Evolutionary conservation across 2,329 filamentous ascomycete genomes (phyloP).

Genomic region (Fusarium dimerum): DNA sequence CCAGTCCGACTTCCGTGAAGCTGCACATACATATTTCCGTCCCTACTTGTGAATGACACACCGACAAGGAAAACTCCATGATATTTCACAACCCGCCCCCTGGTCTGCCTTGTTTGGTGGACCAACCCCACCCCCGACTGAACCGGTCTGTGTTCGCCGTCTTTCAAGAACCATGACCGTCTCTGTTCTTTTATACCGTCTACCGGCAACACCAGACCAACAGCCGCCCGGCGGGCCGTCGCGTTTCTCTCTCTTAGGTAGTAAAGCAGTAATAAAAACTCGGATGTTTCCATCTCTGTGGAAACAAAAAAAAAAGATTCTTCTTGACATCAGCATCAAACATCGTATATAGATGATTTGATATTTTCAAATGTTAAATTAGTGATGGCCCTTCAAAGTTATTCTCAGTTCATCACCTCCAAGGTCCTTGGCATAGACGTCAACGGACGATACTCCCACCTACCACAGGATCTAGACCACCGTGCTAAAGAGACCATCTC

Average conservation of each 20-base stretch:
- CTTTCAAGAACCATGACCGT: background rate
- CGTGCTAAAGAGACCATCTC: slow-evolving; percentile 27
- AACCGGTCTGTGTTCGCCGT: slow-evolving; percentile 3
- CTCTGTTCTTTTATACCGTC: background rate
- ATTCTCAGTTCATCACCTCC: slow-evolving; percentile 24
- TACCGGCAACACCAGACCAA: too few species aligned
- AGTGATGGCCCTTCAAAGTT: slow-evolving; percentile 11
- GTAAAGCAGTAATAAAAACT: too few species aligned
- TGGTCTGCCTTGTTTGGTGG: slow-evolving; percentile 5
- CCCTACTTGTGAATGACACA: slow-evolving; percentile 3
- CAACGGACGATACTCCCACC: slow-evolving; percentile 28
- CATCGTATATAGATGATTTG: too few species aligned
- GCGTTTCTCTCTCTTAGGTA: background rate
- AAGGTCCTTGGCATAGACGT: slow-evolving; percentile 35
- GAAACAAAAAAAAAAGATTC: background rate
- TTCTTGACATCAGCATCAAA: background rate
- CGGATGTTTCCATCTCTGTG: background rate
- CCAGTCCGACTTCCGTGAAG: background rate
- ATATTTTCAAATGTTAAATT: background rate
- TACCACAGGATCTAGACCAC: slow-evolving; percentile 28
- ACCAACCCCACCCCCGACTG: slow-evolving; percentile 5
- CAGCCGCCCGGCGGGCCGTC: slow-evolving; percentile 3
- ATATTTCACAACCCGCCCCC: background rate
- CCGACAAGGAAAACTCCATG: slow-evolving; percentile 3
- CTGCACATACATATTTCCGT: slow-evolving; percentile 3